Base-by-base conservation (phyloP, 495 filamentous ascomycete species). In the Xylaria venustula region DNA sequence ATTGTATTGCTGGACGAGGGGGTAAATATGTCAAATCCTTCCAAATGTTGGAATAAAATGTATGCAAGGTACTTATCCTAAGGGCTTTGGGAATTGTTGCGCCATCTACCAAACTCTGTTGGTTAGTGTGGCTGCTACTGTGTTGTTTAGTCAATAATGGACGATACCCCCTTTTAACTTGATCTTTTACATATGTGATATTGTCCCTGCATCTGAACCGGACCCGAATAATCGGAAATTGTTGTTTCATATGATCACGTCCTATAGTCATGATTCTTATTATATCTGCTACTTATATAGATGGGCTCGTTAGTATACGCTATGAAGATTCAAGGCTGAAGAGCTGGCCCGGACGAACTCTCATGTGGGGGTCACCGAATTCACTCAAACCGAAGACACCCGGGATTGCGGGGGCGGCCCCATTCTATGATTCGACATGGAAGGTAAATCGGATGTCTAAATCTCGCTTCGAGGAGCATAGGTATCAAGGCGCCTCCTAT, bases 101-200 rank as follows among this genome's bases (percentile, higher is more conserved):
- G 14, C 9, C 19, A 3, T 2, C 42, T 49, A 19, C 23, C 34
- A 14, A 15, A 28, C 12, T 23, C 55, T 19, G 22, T 26, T 42
- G 41, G 52, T 32, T 44, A 57, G 54, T 34, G 47, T 61, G 50
- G 63, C 50, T 64, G 55, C 30, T 57, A 44, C 61, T 64, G 63
- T 64, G 45, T 61, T 61, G 54, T 64, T 61, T 66, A 64, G 62
- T 66, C 64, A 64, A 62, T 54, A 68, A 66, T 71, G 59, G 68
- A 69, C 66, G 68, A 71, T 71, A 71, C 68, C 68, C 67, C 64
- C 42, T 48, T 51, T n/a, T 59, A 12, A 15, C 7, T n/a, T 15
- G 25, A 40, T 51, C 34, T 28, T 58, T 26, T 17, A 26, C 25
- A 34, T 37, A 34, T 23, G 12, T 30, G 17, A 45, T 56, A 23